Conservation (phyloP, 1,284 basidiomycete genomes). For the Fomitiporia mediterranea region DNA sequence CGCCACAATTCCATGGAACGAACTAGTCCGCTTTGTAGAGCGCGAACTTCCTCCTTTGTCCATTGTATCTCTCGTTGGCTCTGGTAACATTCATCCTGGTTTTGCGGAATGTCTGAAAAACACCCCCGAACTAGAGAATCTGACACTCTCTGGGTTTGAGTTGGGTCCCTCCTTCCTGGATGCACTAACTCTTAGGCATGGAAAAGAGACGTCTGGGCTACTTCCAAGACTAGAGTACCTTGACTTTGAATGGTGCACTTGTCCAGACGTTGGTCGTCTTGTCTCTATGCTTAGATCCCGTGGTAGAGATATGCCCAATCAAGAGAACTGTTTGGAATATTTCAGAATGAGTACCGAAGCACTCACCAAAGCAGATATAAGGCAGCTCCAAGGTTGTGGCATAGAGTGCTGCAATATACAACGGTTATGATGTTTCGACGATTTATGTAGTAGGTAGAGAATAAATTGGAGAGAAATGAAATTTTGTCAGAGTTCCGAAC, state of each 20-base stretch:
- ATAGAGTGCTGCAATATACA: background rate
- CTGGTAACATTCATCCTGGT: background rate
- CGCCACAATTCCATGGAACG: background rate
- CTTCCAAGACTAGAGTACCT: background rate
- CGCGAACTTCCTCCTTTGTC: background rate
- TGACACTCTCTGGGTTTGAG: background rate
- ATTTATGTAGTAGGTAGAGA: background rate
- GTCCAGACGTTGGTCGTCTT: background rate
- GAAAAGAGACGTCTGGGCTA: background rate
- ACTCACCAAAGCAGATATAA: background rate
- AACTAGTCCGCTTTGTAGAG: background rate
- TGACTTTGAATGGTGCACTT: constrained; percentile 1
- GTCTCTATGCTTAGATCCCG: background rate
- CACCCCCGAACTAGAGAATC: background rate
- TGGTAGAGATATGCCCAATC: background rate
- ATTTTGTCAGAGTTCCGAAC: too few species aligned
- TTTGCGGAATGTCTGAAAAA: background rate
- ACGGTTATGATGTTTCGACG: background rate
- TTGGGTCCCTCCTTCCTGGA: background rate
- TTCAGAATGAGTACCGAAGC: background rate
- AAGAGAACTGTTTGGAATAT: background rate
- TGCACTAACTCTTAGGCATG: background rate
- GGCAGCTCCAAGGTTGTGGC: background rate
- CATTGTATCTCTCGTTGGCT: background rate
- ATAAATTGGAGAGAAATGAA: background rate